These are phyloP conservation scores for Zygosaccharomyces sapae DNA, from an alignment of 1,139 yeast genomes.

Conservation along the genomic window DNA sequence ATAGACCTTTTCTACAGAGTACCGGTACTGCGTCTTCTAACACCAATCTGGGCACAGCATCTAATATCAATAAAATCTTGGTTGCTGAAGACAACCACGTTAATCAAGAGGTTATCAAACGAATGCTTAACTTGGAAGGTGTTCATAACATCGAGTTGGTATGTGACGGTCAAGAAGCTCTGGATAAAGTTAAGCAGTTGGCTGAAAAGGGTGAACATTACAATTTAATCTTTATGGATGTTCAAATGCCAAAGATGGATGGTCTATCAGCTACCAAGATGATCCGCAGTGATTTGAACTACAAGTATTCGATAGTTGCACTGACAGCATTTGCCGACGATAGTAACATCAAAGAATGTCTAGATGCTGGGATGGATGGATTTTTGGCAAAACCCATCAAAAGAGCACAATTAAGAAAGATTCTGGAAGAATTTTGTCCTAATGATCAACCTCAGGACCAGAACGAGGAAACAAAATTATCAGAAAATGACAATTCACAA, in stretches of 20 bases:
- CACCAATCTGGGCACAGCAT: constrained; percentile 18
- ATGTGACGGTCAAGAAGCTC: constrained; percentile 83
- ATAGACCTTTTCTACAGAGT: constrained; percentile 38
- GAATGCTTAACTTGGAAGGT: constrained; percentile 83
- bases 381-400: constrained; percentile 84
- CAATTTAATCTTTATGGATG: constrained; percentile 89
- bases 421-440: constrained; percentile 39
- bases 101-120: constrained; percentile 82
- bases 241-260: constrained; percentile 91
- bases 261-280: constrained; percentile 77
- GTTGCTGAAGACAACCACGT: constrained; percentile 95
- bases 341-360: constrained; percentile 71
- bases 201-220: constrained; percentile 40
- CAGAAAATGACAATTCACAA: not conserved
- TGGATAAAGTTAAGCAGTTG: constrained; percentile 55
- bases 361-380: constrained; percentile 81
- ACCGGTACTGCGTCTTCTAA: constrained; percentile 41
- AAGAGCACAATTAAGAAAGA: constrained; percentile 57
- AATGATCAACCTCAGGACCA: constrained; percentile 13
- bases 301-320: constrained; percentile 77
- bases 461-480: not conserved
- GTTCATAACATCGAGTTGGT: constrained; percentile 68
- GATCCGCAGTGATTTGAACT: constrained; percentile 63
- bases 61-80: constrained; percentile 43
- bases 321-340: constrained; percentile 93